These are phyloP conservation scores for Ascochyta fabae DNA, from an alignment of 2,329 filamentous ascomycete genomes.

Conservation along the genomic window DNA sequence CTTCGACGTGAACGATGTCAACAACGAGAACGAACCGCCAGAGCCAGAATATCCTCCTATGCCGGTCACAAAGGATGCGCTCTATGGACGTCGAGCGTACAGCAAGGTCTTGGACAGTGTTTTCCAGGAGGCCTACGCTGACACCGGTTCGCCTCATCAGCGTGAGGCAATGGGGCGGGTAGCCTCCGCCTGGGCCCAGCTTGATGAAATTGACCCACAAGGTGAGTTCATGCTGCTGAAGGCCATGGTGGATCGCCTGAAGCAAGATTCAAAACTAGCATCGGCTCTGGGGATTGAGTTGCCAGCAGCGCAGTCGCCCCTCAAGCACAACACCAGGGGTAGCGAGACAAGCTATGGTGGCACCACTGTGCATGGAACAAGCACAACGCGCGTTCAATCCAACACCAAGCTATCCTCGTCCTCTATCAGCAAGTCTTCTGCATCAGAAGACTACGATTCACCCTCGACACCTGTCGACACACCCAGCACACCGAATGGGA, in stretches of 20 bases:
- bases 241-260: constrained; percentile 75
- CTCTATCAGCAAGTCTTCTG: constrained; percentile 22
- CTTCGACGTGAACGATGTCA: constrained; percentile 66
- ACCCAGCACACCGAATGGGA: constrained; percentile 30
- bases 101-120: constrained; percentile 81
- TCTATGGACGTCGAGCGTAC: constrained; percentile 82
- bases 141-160: constrained; percentile 72
- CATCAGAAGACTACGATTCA: constrained; percentile 31
- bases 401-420: constrained; percentile 32
- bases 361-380: constrained; percentile 43
- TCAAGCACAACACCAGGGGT: constrained; percentile 39
- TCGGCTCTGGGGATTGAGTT: constrained; percentile 52
- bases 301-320: constrained; percentile 30
- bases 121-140: constrained; percentile 85
- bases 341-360: constrained; percentile 44
- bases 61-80: constrained; percentile 72
- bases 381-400: constrained; percentile 43
- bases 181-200: constrained; percentile 81
- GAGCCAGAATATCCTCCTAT: constrained; percentile 60
- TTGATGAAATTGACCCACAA: constrained; percentile 89
- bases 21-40: constrained; percentile 69
- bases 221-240: constrained; percentile 86
- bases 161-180: constrained; percentile 83
- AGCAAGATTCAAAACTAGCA: constrained; percentile 70
- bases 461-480: constrained; percentile 23